Percentiles rank a stretch among this genome's conserved stretches.
Evolutionary conservation across 306 rosid species (phyloP).

Genomic region (Casuarina equisetifolia): DNA sequence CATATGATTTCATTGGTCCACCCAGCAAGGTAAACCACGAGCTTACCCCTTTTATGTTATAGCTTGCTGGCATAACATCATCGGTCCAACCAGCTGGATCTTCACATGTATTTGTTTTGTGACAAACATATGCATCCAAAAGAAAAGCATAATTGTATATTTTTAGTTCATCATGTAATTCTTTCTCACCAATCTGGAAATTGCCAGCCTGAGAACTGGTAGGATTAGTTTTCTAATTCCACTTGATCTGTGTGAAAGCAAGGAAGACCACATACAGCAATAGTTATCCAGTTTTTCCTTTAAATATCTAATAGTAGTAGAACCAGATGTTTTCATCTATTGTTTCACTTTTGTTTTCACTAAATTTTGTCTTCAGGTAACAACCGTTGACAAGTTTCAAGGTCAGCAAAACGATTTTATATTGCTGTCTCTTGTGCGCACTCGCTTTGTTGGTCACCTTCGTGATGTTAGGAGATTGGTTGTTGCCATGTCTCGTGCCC

Average conservation of each 20-base stretch:
- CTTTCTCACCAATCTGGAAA: background rate
- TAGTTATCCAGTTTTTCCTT: background rate
- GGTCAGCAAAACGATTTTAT: constrained; percentile 99
- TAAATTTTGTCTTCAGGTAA: constrained; percentile 52
- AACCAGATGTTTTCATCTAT: background rate
- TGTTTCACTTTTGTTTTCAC: background rate
- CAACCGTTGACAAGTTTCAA: constrained; percentile 97
- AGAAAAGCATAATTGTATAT: background rate
- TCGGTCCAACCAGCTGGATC: background rate
- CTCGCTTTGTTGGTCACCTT: constrained; percentile 95
- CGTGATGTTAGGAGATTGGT: constrained; percentile 98
- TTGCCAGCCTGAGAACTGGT: background rate
- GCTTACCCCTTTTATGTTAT: background rate
- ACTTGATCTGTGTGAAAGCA: background rate
- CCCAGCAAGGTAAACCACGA: constrained; percentile 76
- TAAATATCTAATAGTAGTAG: background rate
- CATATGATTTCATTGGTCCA: constrained; percentile 89
- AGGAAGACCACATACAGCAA: background rate
- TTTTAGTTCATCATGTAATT: background rate
- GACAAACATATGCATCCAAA: background rate
- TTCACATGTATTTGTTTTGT: background rate
- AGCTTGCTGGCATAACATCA: background rate
- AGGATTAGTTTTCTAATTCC: background rate
- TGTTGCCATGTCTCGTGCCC: constrained; percentile 99
- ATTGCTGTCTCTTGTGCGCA: constrained; percentile 88